phyloP scores from a whole-genome alignment of 2,329 filamentous ascomycete genomes.

The Thelonectria rubi region DNA sequence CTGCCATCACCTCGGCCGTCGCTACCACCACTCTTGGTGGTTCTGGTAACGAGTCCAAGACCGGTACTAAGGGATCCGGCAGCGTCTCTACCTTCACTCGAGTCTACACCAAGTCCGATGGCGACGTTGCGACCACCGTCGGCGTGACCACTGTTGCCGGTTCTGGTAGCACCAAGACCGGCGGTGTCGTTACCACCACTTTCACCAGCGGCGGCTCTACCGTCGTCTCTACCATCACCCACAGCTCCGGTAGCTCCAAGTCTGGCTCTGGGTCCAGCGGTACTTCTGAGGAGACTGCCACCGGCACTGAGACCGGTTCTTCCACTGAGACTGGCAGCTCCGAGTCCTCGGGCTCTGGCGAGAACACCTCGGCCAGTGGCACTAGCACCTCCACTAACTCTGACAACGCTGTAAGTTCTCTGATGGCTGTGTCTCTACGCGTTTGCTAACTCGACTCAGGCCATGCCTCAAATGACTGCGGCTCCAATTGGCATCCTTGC shows the following conservation, averaged over 20 bases:
- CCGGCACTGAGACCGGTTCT: slow-evolving; percentile 28
- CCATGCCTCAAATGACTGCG: slow-evolving; percentile 52
- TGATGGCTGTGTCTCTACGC: not conserved
- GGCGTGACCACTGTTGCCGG: slow-evolving; percentile 28
- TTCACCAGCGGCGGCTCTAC: slow-evolving; percentile 33
- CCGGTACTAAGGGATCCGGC: slow-evolving; percentile 37
- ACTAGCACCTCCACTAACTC: slow-evolving; percentile 32
- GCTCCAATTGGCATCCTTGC: slow-evolving; percentile 58
- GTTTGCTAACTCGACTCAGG: slow-evolving; percentile 36
- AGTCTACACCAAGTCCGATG: slow-evolving; percentile 37
- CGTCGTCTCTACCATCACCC: slow-evolving; percentile 33
- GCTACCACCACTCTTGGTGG: slow-evolving; percentile 48
- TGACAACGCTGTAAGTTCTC: slow-evolving; percentile 45
- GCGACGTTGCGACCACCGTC: slow-evolving; percentile 33
- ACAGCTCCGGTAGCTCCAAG: slow-evolving; percentile 17
- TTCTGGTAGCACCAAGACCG: slow-evolving; percentile 34
- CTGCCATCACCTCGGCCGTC: slow-evolving; percentile 48
- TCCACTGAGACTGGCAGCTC: slow-evolving; percentile 20
- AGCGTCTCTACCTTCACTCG: slow-evolving; percentile 42
- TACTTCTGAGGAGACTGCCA: slow-evolving; percentile 31
- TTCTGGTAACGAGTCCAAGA: slow-evolving; percentile 27
- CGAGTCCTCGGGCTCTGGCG: slow-evolving; percentile 17
- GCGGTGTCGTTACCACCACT: slow-evolving; percentile 32
- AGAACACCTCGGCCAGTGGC: slow-evolving; percentile 20
- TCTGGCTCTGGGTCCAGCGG: slow-evolving; percentile 30